A percentile compares a stretch with the other conserved stretches of the same genome.
phyloP scores from a whole-genome alignment of 1,139 yeast genomes.

The Yamadazyma mexicana region DNA sequence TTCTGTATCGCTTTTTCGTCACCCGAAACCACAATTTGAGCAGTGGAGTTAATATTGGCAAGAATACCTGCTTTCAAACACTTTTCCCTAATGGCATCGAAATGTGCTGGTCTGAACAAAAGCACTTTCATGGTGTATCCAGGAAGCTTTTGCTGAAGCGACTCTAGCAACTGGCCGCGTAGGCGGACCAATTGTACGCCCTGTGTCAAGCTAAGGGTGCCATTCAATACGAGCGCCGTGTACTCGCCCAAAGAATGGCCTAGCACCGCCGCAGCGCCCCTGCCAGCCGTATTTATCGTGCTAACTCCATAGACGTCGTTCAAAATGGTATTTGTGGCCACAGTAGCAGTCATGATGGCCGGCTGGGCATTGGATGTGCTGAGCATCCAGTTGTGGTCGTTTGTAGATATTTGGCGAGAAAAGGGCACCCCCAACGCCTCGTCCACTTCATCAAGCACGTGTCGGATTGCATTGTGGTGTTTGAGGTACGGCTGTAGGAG shows the following conservation, averaged over 20 bases:
- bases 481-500: conserved; percentile 25
- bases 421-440: conserved; percentile 61
- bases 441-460: conserved; percentile 47
- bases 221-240: conserved; percentile 47
- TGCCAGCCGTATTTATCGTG: too few species aligned
- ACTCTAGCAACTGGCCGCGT: conserved; percentile 55
- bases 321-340: conserved; percentile 33
- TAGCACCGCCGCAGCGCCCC: conserved; percentile 24
- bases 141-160: conserved; percentile 5
- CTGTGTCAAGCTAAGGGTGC: conserved; percentile 36
- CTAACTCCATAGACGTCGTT: conserved; percentile 9
- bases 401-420: conserved; percentile 23
- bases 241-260: conserved; percentile 67
- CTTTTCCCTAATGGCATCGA: conserved; percentile 18
- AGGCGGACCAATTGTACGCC: conserved; percentile 50
- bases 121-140: conserved; percentile 41
- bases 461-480: conserved; percentile 17
- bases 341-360: conserved; percentile 52
- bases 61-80: conserved; percentile 26
- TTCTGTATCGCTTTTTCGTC: conserved; percentile 18
- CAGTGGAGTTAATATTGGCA: conserved; percentile 44
- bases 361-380: conserved; percentile 62
- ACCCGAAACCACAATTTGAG: conserved; percentile 50
- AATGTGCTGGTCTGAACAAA: conserved; percentile 22
- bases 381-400: conserved; percentile 21